Evolutionary conservation across 371 early-diverging fungal species (phyloP), one percentile per base, ranked within the genome.

Genomic region (Chytridium lagenaria): DNA sequence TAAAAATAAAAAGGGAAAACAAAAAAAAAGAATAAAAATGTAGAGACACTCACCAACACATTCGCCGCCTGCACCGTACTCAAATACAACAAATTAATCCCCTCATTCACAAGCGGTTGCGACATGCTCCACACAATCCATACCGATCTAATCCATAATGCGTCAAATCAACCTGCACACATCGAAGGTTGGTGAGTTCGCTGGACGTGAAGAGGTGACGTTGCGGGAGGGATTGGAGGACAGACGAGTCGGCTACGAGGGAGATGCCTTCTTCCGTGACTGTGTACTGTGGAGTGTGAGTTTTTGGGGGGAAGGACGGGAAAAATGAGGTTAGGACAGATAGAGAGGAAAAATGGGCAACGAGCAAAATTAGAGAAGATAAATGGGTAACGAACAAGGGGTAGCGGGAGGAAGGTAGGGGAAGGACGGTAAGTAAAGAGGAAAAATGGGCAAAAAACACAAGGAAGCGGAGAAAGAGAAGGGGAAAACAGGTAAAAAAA

Each of bases 41-140:
- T 3, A 37, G 2, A 49, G n/a, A 28, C 7, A 33, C 82, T 80
- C 74, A 91, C 92, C 67, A 92, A 80, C 19, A 92, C 85, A 69
- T 92, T 92, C 31, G 92, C 91, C 3, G 90, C 89, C 66, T 82
- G 89, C 67, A 80, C 89, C 10, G 92, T 92, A 69, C 90, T 90
- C 66, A 92, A 73, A 76, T 90, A 92, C 61, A 91, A 73, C 51
- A 92, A 68, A 69, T 92, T 90, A 64, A 92, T 89, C 37, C 85
- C 88, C 0, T 83, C 85, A 38, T 82, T 84, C 0, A 85, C 85
- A 61, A 92, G 81, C 5, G 90, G 91, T 67, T 90, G 86, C n/a
- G 91, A 87, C 69, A 92, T 91, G 15, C 91, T 91, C 68, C 88
- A 87, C 10, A 91, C 90, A 71, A 92, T 91, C 92, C 92, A 66